Evolutionary conservation across 768 basidiomycete genomes (phyloP).

Genomic region (Xanthoconium stramineum): DNA sequence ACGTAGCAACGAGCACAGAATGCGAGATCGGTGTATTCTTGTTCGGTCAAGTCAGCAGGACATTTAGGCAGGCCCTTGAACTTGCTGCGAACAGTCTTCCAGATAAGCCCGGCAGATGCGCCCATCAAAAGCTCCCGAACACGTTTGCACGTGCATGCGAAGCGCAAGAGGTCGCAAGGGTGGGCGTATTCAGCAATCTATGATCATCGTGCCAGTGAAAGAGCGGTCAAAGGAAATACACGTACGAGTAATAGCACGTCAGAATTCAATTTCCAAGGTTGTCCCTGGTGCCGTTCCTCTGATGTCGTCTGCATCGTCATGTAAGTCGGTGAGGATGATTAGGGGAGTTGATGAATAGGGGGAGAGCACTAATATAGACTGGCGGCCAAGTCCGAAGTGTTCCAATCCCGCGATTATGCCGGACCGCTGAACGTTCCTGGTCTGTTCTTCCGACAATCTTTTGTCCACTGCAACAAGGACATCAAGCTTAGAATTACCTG

Average conservation of each 20-base stretch:
- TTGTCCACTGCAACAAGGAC: no score
- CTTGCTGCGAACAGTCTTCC: conserved; percentile 28
- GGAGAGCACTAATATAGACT: background rate
- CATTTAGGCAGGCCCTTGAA: conserved; percentile 39
- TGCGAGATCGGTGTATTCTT: conserved; percentile 42
- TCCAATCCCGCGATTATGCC: no score
- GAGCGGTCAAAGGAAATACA: background rate
- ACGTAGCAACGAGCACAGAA: conserved; percentile 29
- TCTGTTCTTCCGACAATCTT: no score
- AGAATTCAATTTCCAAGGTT: background rate
- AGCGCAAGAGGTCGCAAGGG: conserved; percentile 28
- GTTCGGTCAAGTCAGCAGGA: conserved; percentile 44
- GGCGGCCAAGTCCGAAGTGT: no score
- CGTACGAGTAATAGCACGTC: conserved; percentile 14
- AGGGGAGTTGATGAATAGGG: background rate
- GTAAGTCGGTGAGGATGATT: background rate
- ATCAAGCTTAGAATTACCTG: no score
- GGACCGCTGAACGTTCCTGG: no score
- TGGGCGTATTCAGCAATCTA: conserved; percentile 41
- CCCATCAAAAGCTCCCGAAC: conserved; percentile 36
- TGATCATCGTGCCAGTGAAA: background rate
- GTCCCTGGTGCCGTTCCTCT: background rate
- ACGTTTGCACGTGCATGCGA: conserved; percentile 38
- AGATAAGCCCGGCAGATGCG: conserved; percentile 24
- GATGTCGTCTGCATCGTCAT: background rate